Conservation (phyloP, 2,329 filamentous ascomycete genomes). For the Cladobotryum protrusum region DNA sequence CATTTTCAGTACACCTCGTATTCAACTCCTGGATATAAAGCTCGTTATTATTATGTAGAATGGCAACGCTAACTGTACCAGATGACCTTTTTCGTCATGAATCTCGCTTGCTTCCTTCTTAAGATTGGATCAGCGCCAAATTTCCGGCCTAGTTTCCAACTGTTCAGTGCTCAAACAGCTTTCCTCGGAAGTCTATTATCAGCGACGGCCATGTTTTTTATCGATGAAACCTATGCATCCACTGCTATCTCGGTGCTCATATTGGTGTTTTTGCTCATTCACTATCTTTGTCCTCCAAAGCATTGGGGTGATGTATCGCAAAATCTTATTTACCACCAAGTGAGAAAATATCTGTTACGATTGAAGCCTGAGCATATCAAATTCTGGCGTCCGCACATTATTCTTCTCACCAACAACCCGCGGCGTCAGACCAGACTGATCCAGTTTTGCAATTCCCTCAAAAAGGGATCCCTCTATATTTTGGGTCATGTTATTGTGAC, state of each 20-base stretch:
- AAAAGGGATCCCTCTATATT: slow-evolving; percentile 81
- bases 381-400: slow-evolving; percentile 85
- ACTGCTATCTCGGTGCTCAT: slow-evolving; percentile 68
- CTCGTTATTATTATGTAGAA: background rate
- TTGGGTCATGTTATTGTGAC: slow-evolving; percentile 84
- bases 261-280: slow-evolving; percentile 75
- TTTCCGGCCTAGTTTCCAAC: slow-evolving; percentile 81
- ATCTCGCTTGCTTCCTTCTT: slow-evolving; percentile 77
- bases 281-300: slow-evolving; percentile 79
- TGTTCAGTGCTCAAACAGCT: slow-evolving; percentile 83
- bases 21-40: background rate
- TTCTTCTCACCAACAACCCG: slow-evolving; percentile 76
- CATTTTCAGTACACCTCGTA: background rate
- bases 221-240: slow-evolving; percentile 73
- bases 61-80: slow-evolving; percentile 20
- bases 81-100: slow-evolving; percentile 89
- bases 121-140: slow-evolving; percentile 86
- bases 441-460: slow-evolving; percentile 85
- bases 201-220: slow-evolving; percentile 81
- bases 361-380: slow-evolving; percentile 85
- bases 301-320: slow-evolving; percentile 88
- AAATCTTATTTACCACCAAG: slow-evolving; percentile 78
- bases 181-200: slow-evolving; percentile 68
- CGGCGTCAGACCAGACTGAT: slow-evolving; percentile 77
- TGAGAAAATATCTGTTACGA: slow-evolving; percentile 80